Evolutionary conservation across 352 stramenopile genomes (phyloP).

Genomic region (Phytophthora pluvialis): DNA sequence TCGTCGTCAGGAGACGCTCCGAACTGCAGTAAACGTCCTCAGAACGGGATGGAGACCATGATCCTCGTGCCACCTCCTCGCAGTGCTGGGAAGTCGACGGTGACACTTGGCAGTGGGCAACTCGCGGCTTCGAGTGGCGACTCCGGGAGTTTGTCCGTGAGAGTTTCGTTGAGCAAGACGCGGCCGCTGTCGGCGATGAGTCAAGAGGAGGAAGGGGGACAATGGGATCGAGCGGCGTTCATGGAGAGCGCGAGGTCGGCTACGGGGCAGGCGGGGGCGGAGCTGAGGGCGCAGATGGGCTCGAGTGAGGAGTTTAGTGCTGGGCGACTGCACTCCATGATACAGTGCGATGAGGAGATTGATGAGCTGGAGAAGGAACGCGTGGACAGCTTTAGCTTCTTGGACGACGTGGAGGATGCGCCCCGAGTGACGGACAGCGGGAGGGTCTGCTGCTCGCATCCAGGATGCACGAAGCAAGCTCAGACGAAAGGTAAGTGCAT

Average conservation of each 20-base stretch:
- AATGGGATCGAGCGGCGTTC: conserved; percentile 17
- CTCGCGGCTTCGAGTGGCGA: conserved; percentile 14
- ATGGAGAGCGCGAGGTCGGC: conserved; percentile 20
- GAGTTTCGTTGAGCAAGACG: conserved; percentile 17
- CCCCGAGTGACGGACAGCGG: not conserved
- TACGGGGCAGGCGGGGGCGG: conserved; percentile 14
- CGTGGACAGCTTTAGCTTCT: conserved; percentile 5
- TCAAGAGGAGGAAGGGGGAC: not conserved
- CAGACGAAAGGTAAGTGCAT: conserved; percentile 36
- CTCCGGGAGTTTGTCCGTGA: conserved; percentile 16
- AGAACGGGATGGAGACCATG: conserved; percentile 9
- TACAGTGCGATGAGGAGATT: conserved; percentile 15
- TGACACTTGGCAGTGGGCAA: conserved; percentile 2
- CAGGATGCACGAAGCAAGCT: conserved; percentile 27
- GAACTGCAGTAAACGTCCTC: not conserved
- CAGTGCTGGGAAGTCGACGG: not conserved
- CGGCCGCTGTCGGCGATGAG: not conserved
- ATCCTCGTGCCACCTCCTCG: conserved; percentile 5
- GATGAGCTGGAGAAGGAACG: not conserved
- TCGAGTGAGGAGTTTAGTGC: conserved; percentile 17
- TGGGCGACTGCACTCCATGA: conserved; percentile 30
- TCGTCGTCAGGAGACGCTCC: not conserved
- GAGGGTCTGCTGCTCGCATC: conserved; percentile 17
- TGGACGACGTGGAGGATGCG: not conserved
- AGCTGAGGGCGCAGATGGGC: conserved; percentile 18